These are phyloP conservation scores for Diplogelasinospora grovesii DNA, from an alignment of 495 filamentous ascomycete genomes.

Conservation along the genomic window DNA sequence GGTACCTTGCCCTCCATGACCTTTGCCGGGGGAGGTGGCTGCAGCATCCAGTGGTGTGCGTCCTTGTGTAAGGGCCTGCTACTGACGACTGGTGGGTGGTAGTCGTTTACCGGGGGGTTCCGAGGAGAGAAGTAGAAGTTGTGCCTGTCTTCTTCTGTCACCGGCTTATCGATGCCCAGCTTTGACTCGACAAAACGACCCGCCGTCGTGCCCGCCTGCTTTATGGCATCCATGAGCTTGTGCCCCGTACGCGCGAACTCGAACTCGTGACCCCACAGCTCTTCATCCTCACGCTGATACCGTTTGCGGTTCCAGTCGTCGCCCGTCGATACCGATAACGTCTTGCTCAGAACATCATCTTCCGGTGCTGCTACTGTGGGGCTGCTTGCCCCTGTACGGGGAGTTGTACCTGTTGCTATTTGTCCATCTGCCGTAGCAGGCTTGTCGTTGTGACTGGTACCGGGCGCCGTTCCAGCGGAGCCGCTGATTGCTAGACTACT, in stretches of 20 bases:
- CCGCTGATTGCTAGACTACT: constrained; percentile 19
- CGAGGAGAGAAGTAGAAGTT: constrained; percentile 57
- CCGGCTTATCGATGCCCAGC: constrained; percentile 31
- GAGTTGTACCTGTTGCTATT: too few relatives aligned
- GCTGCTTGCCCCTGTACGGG: constrained; percentile 7
- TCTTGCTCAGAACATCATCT: constrained; percentile 23
- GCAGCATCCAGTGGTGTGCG: constrained; percentile 82
- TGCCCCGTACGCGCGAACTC: constrained; percentile 35
- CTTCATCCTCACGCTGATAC: constrained; percentile 81
- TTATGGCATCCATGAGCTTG: constrained; percentile 44
- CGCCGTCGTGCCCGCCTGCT: constrained; percentile 44
- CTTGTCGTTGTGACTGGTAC: constrained; percentile 15
- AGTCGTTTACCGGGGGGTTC: constrained; percentile 77
- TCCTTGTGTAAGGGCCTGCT: constrained; percentile 57
- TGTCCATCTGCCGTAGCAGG: constrained; percentile 8
- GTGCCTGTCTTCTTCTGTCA: constrained; percentile 38
- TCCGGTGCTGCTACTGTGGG: constrained; percentile 27
- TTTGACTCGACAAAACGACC: constrained; percentile 40
- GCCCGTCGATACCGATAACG: constrained; percentile 21
- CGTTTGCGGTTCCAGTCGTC: constrained; percentile 66
- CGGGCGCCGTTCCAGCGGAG: constrained; percentile 16
- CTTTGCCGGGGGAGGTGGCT: constrained; percentile 75
- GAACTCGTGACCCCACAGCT: constrained; percentile 59
- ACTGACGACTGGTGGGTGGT: constrained; percentile 80
- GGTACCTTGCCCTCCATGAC: constrained; percentile 79